Evolutionary conservation across 2,329 filamentous ascomycete species (phyloP).

Genomic region (Trichophyton simii): DNA sequence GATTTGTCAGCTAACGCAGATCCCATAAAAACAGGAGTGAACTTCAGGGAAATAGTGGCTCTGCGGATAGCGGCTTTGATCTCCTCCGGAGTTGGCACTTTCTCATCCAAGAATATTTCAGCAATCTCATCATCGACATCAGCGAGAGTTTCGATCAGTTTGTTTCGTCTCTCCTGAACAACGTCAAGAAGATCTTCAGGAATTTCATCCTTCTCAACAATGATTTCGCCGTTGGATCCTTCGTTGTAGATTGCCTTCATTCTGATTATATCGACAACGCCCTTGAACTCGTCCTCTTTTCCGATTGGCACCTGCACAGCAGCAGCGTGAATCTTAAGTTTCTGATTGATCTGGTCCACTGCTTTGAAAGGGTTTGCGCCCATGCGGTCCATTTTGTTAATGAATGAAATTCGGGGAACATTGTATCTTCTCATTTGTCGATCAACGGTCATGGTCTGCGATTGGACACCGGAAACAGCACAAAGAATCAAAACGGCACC

Average conservation of each 20-base stretch:
- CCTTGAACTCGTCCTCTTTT: conserved; percentile 77
- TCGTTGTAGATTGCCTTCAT: conserved; percentile 94
- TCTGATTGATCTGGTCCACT: conserved; percentile 92
- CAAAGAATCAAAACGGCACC: conserved; percentile 98
- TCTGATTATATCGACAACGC: conserved; percentile 80
- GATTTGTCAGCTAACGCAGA: conserved; percentile 89
- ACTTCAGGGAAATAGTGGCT: conserved; percentile 77
- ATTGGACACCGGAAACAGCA: conserved; percentile 92
- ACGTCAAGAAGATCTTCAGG: conserved; percentile 66
- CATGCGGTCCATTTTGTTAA: conserved; percentile 99
- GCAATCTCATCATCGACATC: conserved; percentile 98
- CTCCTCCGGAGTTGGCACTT: conserved; percentile 63
- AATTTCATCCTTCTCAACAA: conserved; percentile 66
- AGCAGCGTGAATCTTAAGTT: conserved; percentile 83
- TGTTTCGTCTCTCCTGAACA: conserved; percentile 67
- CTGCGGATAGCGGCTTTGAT: conserved; percentile 87
- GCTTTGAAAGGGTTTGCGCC: conserved; percentile 97
- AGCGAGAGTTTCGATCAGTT: conserved; percentile 85
- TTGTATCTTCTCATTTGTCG: conserved; percentile 98
- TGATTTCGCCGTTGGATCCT: conserved; percentile 63
- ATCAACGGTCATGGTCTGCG: conserved; percentile 95
- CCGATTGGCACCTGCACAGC: conserved; percentile 93
- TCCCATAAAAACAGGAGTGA: conserved; percentile 92
- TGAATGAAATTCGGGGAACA: conserved; percentile 84
- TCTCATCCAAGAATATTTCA: conserved; percentile 83